phyloP scores from a whole-genome alignment of 768 basidiomycete species.

The Collybia sp. region DNA sequence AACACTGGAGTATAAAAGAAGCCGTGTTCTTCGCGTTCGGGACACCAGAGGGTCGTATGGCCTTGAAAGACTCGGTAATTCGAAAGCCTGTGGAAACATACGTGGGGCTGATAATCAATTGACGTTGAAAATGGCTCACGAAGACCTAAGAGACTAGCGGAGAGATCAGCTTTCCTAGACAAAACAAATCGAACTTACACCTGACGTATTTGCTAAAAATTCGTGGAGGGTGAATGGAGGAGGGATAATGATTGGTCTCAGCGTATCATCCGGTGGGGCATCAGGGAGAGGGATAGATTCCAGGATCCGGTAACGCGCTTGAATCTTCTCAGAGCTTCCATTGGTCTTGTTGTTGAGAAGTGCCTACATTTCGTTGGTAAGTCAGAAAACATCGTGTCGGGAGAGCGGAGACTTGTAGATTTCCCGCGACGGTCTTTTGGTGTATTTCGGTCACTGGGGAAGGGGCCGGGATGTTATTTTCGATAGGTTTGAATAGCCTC shows the following conservation, averaged over 20 bases:
- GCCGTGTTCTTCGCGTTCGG: constrained; percentile 79
- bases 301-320: constrained; percentile 51
- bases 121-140: constrained; percentile 33
- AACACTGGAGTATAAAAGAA: constrained; percentile 70
- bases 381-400: too few relatives aligned
- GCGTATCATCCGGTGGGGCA: constrained; percentile 57
- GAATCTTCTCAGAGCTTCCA: constrained; percentile 40
- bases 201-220: constrained; percentile 53
- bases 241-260: constrained; percentile 68
- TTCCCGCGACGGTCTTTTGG: too few relatives aligned
- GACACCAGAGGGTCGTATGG: constrained; percentile 71
- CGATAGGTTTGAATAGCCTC: not conserved
- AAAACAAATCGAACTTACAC: constrained; percentile 34
- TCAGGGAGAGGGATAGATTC: constrained; percentile 59
- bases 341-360: constrained; percentile 14
- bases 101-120: too few relatives aligned
- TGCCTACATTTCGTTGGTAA: too few relatives aligned
- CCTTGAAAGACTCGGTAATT: constrained; percentile 68
- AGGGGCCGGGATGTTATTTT: not conserved
- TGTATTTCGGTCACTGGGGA: too few relatives aligned
- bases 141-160: constrained; percentile 47
- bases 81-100: constrained; percentile 38
- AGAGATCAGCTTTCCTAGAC: constrained; percentile 3
- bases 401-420: too few relatives aligned
- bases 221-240: constrained; percentile 62